Conservation (phyloP, 306 rosid species). For the Ceratonia siliqua region DNA sequence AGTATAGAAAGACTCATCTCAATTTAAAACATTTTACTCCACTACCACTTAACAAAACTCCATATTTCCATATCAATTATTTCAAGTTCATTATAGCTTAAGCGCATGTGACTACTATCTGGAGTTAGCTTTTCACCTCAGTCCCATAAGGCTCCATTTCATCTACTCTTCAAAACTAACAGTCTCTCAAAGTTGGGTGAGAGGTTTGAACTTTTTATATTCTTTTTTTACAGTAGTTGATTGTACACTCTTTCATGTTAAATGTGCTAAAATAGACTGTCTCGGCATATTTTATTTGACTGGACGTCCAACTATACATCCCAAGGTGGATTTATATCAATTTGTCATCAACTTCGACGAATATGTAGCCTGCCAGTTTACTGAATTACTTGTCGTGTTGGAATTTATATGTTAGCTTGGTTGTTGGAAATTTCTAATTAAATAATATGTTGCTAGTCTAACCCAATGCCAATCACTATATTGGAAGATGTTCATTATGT, state of each 20-base stretch:
- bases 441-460: constrained; percentile 34
- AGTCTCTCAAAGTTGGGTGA: constrained; percentile 49
- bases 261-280: constrained; percentile 24
- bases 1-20: constrained; percentile 30
- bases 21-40: not conserved
- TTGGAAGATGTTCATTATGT: constrained; percentile 33
- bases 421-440: constrained; percentile 36
- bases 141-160: constrained; percentile 44
- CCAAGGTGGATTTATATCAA: constrained; percentile 28
- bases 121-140: constrained; percentile 44
- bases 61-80: constrained; percentile 10
- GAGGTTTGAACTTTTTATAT: constrained; percentile 18
- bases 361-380: constrained; percentile 24
- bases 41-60: not conserved
- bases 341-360: constrained; percentile 22
- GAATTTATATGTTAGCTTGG: constrained; percentile 36
- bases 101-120: constrained; percentile 31
- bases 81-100: constrained; percentile 34
- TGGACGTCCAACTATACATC: constrained; percentile 2
- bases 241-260: constrained; percentile 16
- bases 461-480: constrained; percentile 37
- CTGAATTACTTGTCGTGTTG: constrained; percentile 52
- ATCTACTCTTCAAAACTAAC: constrained; percentile 79
- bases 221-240: not conserved
- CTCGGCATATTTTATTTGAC: constrained; percentile 42